Evolutionary conservation across 2,329 filamentous ascomycete species (phyloP).

Genomic region (Microcyclospora pomicola): DNA sequence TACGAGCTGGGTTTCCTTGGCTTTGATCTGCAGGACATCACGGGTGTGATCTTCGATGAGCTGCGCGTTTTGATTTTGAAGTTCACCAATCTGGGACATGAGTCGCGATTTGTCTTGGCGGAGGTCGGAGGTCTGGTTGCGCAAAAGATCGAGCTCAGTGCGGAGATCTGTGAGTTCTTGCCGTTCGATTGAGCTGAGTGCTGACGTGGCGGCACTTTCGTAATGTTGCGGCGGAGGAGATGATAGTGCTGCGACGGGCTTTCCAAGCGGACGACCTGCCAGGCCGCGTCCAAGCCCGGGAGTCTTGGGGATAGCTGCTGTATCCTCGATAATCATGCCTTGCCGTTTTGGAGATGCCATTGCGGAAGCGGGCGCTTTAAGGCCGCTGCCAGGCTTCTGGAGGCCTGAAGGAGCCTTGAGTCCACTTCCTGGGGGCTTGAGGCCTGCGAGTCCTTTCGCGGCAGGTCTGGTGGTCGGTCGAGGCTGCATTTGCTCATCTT

Average conservation of each 20-base stretch:
- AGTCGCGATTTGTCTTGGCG: slow-evolving; percentile 70
- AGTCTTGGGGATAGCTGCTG: slow-evolving; percentile 22
- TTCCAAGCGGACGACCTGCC: slow-evolving; percentile 71
- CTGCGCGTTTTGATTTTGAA: slow-evolving; percentile 93
- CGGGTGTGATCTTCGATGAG: slow-evolving; percentile 95
- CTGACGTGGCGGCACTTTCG: slow-evolving; percentile 35
- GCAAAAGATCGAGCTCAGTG: slow-evolving; percentile 64
- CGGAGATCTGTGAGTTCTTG: slow-evolving; percentile 88
- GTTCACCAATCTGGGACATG: slow-evolving; percentile 75
- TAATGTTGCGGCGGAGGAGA: slow-evolving; percentile 36
- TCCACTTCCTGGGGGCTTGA: slow-evolving; percentile 24
- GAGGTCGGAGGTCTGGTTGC: slow-evolving; percentile 63
- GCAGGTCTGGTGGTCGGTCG: slow-evolving; percentile 42
- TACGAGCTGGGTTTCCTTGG: slow-evolving; percentile 94
- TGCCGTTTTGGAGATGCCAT: slow-evolving; percentile 19
- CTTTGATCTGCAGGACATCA: slow-evolving; percentile 91
- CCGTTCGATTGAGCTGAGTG: slow-evolving; percentile 64
- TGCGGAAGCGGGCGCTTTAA: slow-evolving; percentile 21
- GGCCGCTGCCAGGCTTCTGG: slow-evolving; percentile 27
- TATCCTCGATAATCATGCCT: slow-evolving; percentile 15
- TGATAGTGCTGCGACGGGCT: slow-evolving; percentile 41
- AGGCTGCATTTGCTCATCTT: slow-evolving; percentile 42
- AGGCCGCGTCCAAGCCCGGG: slow-evolving; percentile 53
- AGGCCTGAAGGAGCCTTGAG: slow-evolving; percentile 26
- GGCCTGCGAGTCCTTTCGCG: slow-evolving; percentile 27